Evolutionary conservation across 2,329 filamentous ascomycete species (phyloP).

Genomic region (Dryadomyces quercus-mongolicae): DNA sequence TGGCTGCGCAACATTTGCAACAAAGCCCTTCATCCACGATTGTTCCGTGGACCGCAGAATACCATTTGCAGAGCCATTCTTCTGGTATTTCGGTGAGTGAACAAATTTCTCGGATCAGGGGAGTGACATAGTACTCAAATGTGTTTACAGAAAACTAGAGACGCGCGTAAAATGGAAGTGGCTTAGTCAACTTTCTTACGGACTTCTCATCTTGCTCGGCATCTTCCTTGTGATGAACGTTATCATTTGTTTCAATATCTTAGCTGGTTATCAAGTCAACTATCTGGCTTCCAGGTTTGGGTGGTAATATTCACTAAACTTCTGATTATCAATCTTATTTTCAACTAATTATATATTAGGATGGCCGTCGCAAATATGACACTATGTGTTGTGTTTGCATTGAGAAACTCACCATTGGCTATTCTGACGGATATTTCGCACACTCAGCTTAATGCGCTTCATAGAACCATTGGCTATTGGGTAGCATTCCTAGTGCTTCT

Average conservation of each 20-base stretch:
- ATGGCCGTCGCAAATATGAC: constrained; percentile 26
- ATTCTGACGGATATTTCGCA: constrained; percentile 41
- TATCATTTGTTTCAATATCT: background rate
- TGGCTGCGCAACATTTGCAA: background rate
- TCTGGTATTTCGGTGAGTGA: background rate
- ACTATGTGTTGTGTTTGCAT: constrained; percentile 37
- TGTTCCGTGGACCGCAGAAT: background rate
- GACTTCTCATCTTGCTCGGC: background rate
- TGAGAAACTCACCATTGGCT: constrained; percentile 45
- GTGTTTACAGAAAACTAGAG: background rate
- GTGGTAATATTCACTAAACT: background rate
- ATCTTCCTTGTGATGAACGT: constrained; percentile 1
- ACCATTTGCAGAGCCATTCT: background rate
- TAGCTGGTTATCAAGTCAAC: constrained; percentile 3
- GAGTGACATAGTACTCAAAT: background rate
- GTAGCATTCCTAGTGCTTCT: background rate
- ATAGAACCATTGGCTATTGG: background rate
- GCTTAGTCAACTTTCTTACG: background rate
- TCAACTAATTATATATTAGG: background rate
- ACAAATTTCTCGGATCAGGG: background rate
- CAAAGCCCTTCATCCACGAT: background rate
- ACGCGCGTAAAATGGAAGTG: background rate
- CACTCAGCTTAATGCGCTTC: background rate
- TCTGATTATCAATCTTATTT: background rate
- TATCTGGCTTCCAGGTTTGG: constrained; percentile 6